phyloP scores from a whole-genome alignment of 495 filamentous ascomycete genomes.

The Amphirosellinia nigrospora region DNA sequence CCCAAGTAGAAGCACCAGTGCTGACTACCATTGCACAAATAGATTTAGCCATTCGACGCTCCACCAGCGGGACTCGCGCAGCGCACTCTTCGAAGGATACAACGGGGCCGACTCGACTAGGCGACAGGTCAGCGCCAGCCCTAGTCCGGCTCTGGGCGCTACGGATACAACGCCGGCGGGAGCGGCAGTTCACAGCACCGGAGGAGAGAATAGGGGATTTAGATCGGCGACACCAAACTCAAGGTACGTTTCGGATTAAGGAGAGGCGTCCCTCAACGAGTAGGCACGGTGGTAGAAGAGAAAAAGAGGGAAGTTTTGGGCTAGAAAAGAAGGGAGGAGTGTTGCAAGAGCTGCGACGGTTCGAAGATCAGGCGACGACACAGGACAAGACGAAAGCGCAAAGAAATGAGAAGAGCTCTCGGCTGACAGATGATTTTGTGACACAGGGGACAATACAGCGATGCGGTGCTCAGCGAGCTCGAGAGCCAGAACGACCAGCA shows the following conservation, averaged over 20 bases:
- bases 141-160: slow-evolving; percentile 60
- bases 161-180: slow-evolving; percentile 65
- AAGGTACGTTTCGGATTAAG: slow-evolving; percentile 58
- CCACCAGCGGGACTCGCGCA: slow-evolving; percentile 86
- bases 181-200: slow-evolving; percentile 42
- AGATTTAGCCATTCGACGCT: slow-evolving; percentile 68
- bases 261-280: neutral
- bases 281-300: neutral
- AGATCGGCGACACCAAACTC: slow-evolving; percentile 81
- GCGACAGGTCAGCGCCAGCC: slow-evolving; percentile 57
- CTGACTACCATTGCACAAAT: neutral
- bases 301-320: neutral
- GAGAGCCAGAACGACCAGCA: slow-evolving; percentile 95
- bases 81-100: slow-evolving; percentile 87
- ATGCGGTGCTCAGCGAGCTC: slow-evolving; percentile 88
- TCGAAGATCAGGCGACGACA: neutral
- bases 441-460: slow-evolving; percentile 85
- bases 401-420: neutral
- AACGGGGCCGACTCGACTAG: slow-evolving; percentile 60
- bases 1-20: neutral
- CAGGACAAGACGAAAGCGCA: neutral
- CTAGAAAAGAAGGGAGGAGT: neutral
- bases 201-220: slow-evolving; percentile 46
- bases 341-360: neutral
- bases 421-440: slow-evolving; percentile 1